phyloP scores from a whole-genome alignment of 2,329 filamentous ascomycete genomes.

The Monilinia aucupariae region DNA sequence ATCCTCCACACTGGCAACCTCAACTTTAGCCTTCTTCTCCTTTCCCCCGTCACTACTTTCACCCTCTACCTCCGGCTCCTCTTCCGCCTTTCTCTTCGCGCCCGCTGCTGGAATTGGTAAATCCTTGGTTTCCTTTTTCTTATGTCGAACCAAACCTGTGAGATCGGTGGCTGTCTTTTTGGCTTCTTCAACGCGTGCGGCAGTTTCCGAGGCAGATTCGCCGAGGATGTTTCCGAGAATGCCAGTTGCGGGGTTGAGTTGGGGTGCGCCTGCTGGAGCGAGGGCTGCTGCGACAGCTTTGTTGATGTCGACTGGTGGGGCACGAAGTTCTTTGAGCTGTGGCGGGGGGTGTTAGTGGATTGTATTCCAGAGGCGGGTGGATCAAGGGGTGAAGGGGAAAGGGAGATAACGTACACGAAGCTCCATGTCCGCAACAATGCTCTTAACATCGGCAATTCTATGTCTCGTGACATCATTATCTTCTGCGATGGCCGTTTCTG shows the following conservation, averaged over 20 bases:
- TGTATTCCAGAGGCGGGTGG: not conserved
- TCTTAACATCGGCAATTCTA: conserved; percentile 67
- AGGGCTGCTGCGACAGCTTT: conserved; percentile 47
- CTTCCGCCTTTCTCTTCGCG: conserved; percentile 51
- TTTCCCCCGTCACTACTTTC: conserved; percentile 20
- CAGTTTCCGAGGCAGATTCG: conserved; percentile 54
- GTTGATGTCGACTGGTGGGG: conserved; percentile 54
- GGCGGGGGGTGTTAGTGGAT: conserved; percentile 18
- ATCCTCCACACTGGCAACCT: conserved; percentile 16
- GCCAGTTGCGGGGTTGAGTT: conserved; percentile 45
- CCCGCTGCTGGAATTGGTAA: conserved; percentile 39
- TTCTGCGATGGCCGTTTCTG: conserved; percentile 56
- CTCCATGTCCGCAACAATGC: conserved; percentile 74
- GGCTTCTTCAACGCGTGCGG: conserved; percentile 64
- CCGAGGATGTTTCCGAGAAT: conserved; percentile 60
- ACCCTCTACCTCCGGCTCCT: conserved; percentile 28
- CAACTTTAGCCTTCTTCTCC: conserved; percentile 34
- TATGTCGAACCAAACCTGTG: conserved; percentile 64
- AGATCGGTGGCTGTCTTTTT: conserved; percentile 58
- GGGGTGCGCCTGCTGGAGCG: conserved; percentile 13
- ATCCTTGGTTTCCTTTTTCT: conserved; percentile 43
- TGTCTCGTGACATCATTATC: conserved; percentile 59
- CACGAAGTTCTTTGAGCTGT: conserved; percentile 63
- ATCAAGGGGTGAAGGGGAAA: not conserved
- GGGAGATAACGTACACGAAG: not conserved